Evolutionary conservation across 2,329 filamentous ascomycete genomes (phyloP).

Genomic region (Anisogramma anomala): DNA sequence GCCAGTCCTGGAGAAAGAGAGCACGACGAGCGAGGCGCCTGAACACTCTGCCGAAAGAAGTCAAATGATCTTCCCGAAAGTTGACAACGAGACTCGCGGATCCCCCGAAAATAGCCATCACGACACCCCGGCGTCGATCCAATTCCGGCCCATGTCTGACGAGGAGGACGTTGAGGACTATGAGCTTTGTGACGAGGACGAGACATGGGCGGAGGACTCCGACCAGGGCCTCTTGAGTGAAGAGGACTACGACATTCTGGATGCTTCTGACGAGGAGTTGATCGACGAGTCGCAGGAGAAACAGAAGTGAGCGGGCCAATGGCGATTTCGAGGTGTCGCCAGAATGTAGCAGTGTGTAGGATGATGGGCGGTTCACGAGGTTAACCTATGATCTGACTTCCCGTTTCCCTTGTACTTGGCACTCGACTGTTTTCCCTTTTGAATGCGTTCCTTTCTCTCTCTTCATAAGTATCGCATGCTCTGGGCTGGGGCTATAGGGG

Average conservation of each 20-base stretch:
- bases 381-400: slow-evolving; percentile 1
- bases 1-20: slow-evolving; percentile 42
- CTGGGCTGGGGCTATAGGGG: no score
- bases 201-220: slow-evolving; percentile 51
- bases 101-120: slow-evolving; percentile 58
- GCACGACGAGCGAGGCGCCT: no score
- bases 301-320: slow-evolving; percentile 2
- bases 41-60: slow-evolving; percentile 29
- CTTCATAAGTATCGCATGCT: neutral
- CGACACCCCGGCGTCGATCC: slow-evolving; percentile 41
- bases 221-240: slow-evolving; percentile 82
- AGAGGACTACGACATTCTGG: slow-evolving; percentile 94
- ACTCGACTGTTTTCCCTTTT: neutral
- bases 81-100: slow-evolving; percentile 75
- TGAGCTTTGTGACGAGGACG: slow-evolving; percentile 39
- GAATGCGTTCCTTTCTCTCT: neutral
- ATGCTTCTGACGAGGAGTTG: slow-evolving; percentile 85
- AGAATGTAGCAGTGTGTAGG: slow-evolving; percentile 2
- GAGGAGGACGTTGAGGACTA: slow-evolving; percentile 33
- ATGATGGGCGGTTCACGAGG: slow-evolving; percentile 7
- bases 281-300: slow-evolving; percentile 42
- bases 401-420: slow-evolving; percentile 4
- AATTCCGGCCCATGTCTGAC: no score
- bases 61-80: slow-evolving; percentile 92
- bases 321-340: neutral